Evolutionary conservation across 805 yeast species (phyloP).

Genomic region (Hemisphaericaspora nanyangensis): DNA sequence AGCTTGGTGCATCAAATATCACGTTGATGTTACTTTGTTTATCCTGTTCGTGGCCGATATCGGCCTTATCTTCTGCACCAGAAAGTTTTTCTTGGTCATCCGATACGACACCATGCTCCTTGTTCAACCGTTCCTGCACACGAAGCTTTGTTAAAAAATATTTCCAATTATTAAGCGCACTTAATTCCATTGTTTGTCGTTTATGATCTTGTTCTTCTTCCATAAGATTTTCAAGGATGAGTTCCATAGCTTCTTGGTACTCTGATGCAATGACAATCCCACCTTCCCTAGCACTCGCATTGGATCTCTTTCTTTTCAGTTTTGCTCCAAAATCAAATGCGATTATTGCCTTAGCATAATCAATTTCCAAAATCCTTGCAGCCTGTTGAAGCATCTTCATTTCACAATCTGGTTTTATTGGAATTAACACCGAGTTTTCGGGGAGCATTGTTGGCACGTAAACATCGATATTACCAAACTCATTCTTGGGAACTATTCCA

Average conservation of each 20-base stretch:
- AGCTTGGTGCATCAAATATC: too few relatives aligned
- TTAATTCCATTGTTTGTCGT: constrained; percentile 40
- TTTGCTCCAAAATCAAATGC: constrained; percentile 69
- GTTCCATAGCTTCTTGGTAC: constrained; percentile 54
- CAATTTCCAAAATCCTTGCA: constrained; percentile 65
- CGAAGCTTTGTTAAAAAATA: constrained; percentile 47
- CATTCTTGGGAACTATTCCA: constrained; percentile 71
- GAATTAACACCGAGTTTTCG: constrained; percentile 61
- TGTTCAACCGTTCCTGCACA: constrained; percentile 44
- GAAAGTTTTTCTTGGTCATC: too few relatives aligned
- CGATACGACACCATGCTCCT: constrained; percentile 43
- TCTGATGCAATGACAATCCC: constrained; percentile 75
- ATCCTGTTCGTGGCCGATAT: too few relatives aligned
- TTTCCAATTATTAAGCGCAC: constrained; percentile 53
- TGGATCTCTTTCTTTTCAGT: constrained; percentile 28
- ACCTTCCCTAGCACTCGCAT: constrained; percentile 47
- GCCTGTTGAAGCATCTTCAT: constrained; percentile 61
- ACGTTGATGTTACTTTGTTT: too few relatives aligned
- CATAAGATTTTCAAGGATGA: constrained; percentile 45
- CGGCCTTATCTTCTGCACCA: too few relatives aligned
- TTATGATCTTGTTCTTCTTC: constrained; percentile 49
- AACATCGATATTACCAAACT: constrained; percentile 80
- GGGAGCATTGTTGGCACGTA: constrained; percentile 83
- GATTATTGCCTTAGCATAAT: constrained; percentile 82
- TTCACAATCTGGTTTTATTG: constrained; percentile 16